Evolutionary conservation across 768 basidiomycete species (phyloP).

Genomic region (Termitomyces sp.): DNA sequence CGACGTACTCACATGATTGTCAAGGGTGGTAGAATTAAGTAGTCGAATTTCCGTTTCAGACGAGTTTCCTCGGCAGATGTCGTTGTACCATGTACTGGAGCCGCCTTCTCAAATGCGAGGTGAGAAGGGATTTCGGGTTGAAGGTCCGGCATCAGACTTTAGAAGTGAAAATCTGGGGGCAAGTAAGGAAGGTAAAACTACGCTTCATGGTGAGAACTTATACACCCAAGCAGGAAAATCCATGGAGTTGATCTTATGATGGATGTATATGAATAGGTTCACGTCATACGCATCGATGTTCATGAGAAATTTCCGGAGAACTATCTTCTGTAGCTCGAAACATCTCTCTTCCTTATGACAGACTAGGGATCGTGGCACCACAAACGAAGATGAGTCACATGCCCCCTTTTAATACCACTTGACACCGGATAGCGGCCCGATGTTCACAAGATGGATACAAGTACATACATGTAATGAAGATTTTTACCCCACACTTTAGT

Average conservation of each 20-base stretch:
- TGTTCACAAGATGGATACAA: neutral
- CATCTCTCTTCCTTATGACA: neutral
- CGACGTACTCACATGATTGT: slow-evolving; percentile 31
- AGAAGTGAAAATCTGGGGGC: neutral
- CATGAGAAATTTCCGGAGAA: neutral
- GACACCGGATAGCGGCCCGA: neutral
- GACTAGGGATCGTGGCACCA: neutral
- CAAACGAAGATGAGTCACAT: neutral
- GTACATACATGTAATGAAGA: neutral
- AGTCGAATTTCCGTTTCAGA: slow-evolving; percentile 37
- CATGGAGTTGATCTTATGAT: neutral
- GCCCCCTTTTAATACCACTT: neutral
- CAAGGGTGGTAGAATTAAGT: slow-evolving; percentile 35
- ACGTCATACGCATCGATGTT: neutral
- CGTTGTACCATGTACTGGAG: slow-evolving; percentile 12
- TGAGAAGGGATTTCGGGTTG: slow-evolving; percentile 6
- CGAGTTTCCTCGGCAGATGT: slow-evolving; percentile 9
- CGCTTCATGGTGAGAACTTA: neutral
- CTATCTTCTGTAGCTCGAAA: neutral
- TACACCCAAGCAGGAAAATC: neutral
- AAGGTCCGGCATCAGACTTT: neutral
- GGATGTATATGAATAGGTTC: neutral
- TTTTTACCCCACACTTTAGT: neutral
- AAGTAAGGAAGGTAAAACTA: neutral
- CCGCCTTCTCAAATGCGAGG: slow-evolving; percentile 17